Conservation (phyloP, 192 early-diverging fungal species). For the Linnemannia zychae region DNA sequence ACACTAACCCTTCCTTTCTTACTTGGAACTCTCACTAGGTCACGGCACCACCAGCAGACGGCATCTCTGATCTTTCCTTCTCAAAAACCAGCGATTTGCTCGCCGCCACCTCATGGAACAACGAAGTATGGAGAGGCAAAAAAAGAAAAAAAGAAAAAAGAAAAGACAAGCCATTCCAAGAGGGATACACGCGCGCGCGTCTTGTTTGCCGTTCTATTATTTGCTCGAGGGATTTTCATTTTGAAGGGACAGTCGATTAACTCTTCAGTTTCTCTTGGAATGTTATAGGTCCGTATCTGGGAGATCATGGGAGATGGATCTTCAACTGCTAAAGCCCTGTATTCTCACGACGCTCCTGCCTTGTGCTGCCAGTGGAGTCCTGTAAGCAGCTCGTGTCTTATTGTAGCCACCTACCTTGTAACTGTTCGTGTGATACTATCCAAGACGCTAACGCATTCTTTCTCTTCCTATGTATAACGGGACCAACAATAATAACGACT, state of each 20-base stretch:
- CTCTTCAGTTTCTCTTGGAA: background rate
- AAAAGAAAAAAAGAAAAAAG: too few species aligned
- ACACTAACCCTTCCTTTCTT: background rate
- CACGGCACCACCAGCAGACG: constrained; percentile 77
- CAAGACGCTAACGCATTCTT: background rate
- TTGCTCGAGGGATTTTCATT: background rate
- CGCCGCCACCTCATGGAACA: constrained; percentile 93
- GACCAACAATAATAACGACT: background rate
- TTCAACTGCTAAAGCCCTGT: constrained; percentile 85
- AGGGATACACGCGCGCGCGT: background rate
- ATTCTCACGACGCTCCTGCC: constrained; percentile 87
- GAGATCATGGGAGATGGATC: constrained; percentile 88
- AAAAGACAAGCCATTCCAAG: background rate
- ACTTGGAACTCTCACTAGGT: constrained; percentile 51
- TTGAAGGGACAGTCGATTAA: background rate
- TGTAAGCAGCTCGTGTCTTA: constrained; percentile 53
- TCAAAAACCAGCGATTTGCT: constrained; percentile 86
- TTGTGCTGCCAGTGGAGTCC: constrained; percentile 88
- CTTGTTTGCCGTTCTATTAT: background rate
- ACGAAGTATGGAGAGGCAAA: constrained; percentile 63
- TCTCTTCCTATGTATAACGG: background rate
- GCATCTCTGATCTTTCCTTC: constrained; percentile 85
- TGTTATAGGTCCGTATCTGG: constrained; percentile 89
- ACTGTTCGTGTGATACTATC: background rate
- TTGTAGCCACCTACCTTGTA: background rate